phyloP scores from a whole-genome alignment of 2,329 filamentous ascomycete genomes.

The Chaetomium olivaceum region DNA sequence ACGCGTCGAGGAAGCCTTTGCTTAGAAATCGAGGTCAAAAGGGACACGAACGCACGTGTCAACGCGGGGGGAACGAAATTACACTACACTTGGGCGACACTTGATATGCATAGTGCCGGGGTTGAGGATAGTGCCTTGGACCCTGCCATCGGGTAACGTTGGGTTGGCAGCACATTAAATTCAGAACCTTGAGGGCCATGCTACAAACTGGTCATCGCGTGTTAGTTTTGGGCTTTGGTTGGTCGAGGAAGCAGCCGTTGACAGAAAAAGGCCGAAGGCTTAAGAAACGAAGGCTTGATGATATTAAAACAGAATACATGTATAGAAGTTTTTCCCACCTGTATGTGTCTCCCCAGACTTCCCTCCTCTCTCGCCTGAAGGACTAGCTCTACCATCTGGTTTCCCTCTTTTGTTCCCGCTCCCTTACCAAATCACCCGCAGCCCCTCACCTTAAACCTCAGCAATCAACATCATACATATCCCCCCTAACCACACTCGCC shows the following conservation, averaged over 20 bases:
- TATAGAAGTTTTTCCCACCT: no score
- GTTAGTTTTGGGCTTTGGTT: neutral
- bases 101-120: neutral
- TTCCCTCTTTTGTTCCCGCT: neutral
- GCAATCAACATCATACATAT: constrained; percentile 16
- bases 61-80: neutral
- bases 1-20: neutral
- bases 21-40: constrained; percentile 17
- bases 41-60: constrained; percentile 1
- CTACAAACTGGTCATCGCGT: no score
- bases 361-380: neutral
- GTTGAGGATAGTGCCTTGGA: neutral
- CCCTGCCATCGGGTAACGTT: no score
- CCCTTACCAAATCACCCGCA: neutral
- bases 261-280: neutral
- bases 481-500: constrained; percentile 6
- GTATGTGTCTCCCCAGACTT: neutral
- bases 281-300: neutral
- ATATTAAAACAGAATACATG: neutral
- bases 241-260: neutral
- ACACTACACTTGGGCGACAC: no score
- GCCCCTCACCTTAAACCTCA: neutral
- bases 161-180: neutral
- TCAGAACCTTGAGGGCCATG: neutral
- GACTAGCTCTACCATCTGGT: neutral